Evolutionary conservation across 1,284 basidiomycete genomes (phyloP).

Genomic region (Stygiomarasmius scandens): DNA sequence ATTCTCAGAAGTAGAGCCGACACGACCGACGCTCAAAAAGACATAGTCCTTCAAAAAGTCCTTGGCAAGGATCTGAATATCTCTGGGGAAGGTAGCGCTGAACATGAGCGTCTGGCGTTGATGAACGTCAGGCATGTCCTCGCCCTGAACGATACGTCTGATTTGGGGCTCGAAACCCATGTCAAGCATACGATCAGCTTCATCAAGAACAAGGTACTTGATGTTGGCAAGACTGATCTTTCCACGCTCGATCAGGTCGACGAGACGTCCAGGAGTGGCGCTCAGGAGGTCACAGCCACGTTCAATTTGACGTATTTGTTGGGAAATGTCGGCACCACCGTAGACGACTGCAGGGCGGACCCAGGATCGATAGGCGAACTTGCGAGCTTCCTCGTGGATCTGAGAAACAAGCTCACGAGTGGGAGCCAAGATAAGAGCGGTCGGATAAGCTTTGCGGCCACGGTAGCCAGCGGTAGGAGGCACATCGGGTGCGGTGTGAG

Average conservation of each 20-base stretch:
- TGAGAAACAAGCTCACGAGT: slow-evolving; percentile 99
- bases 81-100: slow-evolving; percentile 98
- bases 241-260: slow-evolving; percentile 98
- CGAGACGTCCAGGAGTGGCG: slow-evolving; percentile 98
- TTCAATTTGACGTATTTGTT: slow-evolving; percentile 93
- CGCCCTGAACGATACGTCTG: slow-evolving; percentile 95
- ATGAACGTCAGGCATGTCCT: slow-evolving; percentile 94
- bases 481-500: slow-evolving; percentile 67
- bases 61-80: slow-evolving; percentile 96
- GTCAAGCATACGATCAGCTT: slow-evolving; percentile 99
- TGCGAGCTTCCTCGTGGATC: slow-evolving; percentile 99
- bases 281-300: slow-evolving; percentile 96
- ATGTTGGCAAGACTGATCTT: slow-evolving; percentile 96
- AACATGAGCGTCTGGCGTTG: slow-evolving; percentile 99
- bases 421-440: slow-evolving; percentile 94
- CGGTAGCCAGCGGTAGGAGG: slow-evolving; percentile 61
- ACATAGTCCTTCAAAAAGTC: slow-evolving; percentile 97
- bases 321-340: slow-evolving; percentile 97
- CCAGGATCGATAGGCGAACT: slow-evolving; percentile 99
- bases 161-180: slow-evolving; percentile 99
- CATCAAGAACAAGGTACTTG: slow-evolving; percentile 97
- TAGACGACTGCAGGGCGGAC: slow-evolving; percentile 98
- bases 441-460: slow-evolving; percentile 91
- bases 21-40: slow-evolving; percentile 98
- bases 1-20: slow-evolving; percentile 98